Evolutionary conservation across 345 rosid species (phyloP).

Genomic region (Moricandia moricandioides): DNA sequence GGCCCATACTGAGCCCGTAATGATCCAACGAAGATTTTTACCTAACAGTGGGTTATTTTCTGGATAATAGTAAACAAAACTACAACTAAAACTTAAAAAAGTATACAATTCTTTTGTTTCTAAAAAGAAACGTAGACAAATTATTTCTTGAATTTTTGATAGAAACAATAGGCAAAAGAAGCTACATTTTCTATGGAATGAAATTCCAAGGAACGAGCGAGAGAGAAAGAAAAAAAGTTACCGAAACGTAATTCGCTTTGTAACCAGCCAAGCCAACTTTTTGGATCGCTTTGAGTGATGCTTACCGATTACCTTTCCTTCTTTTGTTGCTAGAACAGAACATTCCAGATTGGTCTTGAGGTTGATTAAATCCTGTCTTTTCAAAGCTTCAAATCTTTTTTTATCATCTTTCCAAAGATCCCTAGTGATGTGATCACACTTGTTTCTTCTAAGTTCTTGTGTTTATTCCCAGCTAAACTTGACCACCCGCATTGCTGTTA

Average conservation of each 20-base stretch:
- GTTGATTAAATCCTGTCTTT: slow-evolving; percentile 14
- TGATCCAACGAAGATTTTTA: neutral
- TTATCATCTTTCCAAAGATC: slow-evolving; percentile 10
- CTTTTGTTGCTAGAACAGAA: slow-evolving; percentile 20
- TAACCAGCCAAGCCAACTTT: slow-evolving; percentile 1
- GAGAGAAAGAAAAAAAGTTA: neutral
- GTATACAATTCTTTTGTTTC: neutral
- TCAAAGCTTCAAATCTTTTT: slow-evolving; percentile 21
- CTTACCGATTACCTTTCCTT: slow-evolving; percentile 13
- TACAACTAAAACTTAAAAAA: neutral
- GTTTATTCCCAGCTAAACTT: slow-evolving; percentile 23
- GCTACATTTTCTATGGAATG: slow-evolving; percentile 15
- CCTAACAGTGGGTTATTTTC: neutral
- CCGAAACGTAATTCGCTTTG: slow-evolving; percentile 14
- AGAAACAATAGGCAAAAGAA: slow-evolving; percentile 24
- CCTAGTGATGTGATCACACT: slow-evolving; percentile 8
- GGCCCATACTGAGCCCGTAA: neutral
- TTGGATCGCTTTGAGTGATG: slow-evolving; percentile 11
- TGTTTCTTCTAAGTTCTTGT: slow-evolving; percentile 18
- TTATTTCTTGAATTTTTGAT: slow-evolving; percentile 13
- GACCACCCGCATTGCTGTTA: slow-evolving; percentile 2
- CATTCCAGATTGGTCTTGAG: neutral
- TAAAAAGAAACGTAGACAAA: neutral
- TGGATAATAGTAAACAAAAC: neutral
- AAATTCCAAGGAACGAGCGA: neutral